phyloP scores from a whole-genome alignment of 371 early-diverging fungal genomes.

The Rhizopus microsporus region DNA sequence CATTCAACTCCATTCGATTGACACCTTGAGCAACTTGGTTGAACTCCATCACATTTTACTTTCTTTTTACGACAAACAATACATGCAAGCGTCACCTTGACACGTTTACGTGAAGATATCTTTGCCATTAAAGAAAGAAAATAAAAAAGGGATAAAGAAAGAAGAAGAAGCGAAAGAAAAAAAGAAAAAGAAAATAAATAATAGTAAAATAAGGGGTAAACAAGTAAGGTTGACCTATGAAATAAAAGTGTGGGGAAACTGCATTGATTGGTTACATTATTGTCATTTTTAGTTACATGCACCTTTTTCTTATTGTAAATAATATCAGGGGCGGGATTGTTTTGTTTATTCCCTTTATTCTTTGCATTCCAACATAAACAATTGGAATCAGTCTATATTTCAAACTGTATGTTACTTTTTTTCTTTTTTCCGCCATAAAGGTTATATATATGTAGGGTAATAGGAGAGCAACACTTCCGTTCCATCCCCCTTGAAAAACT shows the following conservation, averaged over 20 bases:
- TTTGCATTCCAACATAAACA: neutral
- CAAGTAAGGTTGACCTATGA: neutral
- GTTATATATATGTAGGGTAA: no score
- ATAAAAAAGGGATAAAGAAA: constrained; percentile 11
- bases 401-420: no score
- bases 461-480: no score
- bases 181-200: constrained; percentile 9
- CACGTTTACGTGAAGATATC: constrained; percentile 29
- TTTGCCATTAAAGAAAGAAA: constrained; percentile 17
- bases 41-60: constrained; percentile 50
- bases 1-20: constrained; percentile 32
- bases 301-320: neutral
- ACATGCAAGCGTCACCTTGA: constrained; percentile 53
- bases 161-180: constrained; percentile 13
- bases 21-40: constrained; percentile 48
- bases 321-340: neutral
- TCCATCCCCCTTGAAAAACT: no score
- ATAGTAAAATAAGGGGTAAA: constrained; percentile 1
- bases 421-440: no score
- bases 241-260: constrained; percentile 16
- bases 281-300: constrained; percentile 13
- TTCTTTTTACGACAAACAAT: constrained; percentile 50
- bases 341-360: neutral
- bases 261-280: constrained; percentile 13
- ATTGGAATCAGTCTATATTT: no score